phyloP scores from a whole-genome alignment of 2,329 filamentous ascomycete species.

The Nemania sp. region DNA sequence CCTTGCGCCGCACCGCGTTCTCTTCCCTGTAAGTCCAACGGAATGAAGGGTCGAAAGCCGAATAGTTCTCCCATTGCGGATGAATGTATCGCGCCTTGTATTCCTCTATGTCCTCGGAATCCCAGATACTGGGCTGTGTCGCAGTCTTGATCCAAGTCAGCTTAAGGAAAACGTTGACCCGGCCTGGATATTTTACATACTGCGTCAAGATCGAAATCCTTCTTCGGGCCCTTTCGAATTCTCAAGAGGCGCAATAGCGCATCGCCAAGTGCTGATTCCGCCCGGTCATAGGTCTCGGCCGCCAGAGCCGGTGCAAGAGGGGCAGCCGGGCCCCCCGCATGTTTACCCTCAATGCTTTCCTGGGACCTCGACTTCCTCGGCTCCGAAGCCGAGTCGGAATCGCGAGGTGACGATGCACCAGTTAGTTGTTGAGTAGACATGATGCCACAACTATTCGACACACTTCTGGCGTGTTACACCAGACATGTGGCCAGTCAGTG shows the following conservation, averaged over 20 bases:
- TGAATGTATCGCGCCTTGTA: slow-evolving; percentile 44
- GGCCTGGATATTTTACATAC: slow-evolving; percentile 21
- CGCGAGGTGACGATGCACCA: slow-evolving; percentile 1
- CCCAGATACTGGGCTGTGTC: slow-evolving; percentile 46
- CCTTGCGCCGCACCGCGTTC: slow-evolving; percentile 40
- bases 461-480: slow-evolving; percentile 1
- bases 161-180: not conserved
- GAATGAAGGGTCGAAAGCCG: slow-evolving; percentile 42
- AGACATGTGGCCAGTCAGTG: not conserved
- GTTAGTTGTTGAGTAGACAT: slow-evolving; percentile 28
- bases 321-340: slow-evolving; percentile 8
- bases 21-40: slow-evolving; percentile 45
- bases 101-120: slow-evolving; percentile 43
- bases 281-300: slow-evolving; percentile 34
- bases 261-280: slow-evolving; percentile 42
- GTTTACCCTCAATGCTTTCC: slow-evolving; percentile 17
- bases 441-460: slow-evolving; percentile 9
- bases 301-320: slow-evolving; percentile 34
- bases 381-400: slow-evolving; percentile 26
- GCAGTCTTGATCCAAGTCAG: slow-evolving; percentile 38
- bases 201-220: slow-evolving; percentile 39
- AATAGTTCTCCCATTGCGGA: slow-evolving; percentile 44
- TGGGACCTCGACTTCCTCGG: slow-evolving; percentile 18
- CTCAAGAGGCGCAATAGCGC: slow-evolving; percentile 41
- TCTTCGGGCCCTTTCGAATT: slow-evolving; percentile 41